Base-by-base conservation (phyloP, 129 eudicot genomes). In the Pseudognaphalium luteoalbum region DNA sequence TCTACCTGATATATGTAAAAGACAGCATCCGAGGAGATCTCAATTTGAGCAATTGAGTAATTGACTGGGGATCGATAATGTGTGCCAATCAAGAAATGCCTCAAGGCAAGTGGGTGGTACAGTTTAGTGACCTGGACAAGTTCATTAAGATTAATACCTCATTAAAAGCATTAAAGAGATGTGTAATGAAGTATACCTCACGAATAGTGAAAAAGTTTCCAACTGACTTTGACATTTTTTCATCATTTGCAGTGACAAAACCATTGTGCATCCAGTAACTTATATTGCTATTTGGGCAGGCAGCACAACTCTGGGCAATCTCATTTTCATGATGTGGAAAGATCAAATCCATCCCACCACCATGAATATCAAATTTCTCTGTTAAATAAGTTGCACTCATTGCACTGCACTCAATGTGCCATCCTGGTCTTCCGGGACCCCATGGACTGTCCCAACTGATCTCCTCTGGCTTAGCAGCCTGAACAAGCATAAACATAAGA, bases 401-500 rank as follows among this genome's bases (percentile, higher is more conserved):
- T 6, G 98, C 97, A 86, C 97, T 90, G 89, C 98, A 88, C 76
- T 94, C 98, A 34, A 94, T 94, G 76, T 94, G 98, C 97, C 98
- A 94, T 41, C 98, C 98, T 19, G 97, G 97, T 74, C 98, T 91
- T 75, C 98, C 98, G 16, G 91, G 91, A 60, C 98, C 98, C 97
- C 98, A 94, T 14, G 96, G 96, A 83, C 98, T 94, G n/a, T 88
- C 97, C 97, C 98, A 94, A 77, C 89, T 86, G 54, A 90, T 89
- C 75, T 94, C 96, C 50, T 97, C 97, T 33, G 88, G 87, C 81
- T 94, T 94, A 66, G 98, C 98, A 78, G 98, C 90, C 97, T 91
- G 78, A 75, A 76, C 41, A 39, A 75, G 14, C 51, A 74, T 1
- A 64, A 7, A 64, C 17, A 17, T 64, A 29, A 64, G 28, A 25